phyloP scores from a whole-genome alignment of 345 rosid genomes.

The Hibiscus mutabilis region DNA sequence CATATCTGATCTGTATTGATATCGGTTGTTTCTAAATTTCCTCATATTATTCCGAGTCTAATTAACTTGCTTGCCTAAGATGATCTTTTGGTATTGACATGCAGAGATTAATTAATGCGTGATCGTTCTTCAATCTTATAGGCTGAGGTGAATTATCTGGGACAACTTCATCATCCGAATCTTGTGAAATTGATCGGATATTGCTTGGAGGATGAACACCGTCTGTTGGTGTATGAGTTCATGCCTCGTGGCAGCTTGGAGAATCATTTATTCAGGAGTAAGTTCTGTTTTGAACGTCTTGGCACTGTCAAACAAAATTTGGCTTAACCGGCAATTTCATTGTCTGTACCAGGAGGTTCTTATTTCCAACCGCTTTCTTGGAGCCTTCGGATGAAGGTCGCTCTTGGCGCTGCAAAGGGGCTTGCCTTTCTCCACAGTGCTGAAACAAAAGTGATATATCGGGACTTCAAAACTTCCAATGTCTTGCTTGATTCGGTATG shows the following conservation, averaged over 20 bases:
- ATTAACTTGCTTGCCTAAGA: no score
- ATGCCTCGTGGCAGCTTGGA: not conserved
- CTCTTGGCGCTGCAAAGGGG: not conserved
- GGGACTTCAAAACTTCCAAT: not conserved
- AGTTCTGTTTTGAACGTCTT: not conserved
- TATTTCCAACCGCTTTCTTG: not conserved
- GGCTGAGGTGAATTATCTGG: not conserved
- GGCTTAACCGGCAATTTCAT: not conserved
- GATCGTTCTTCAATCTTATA: not conserved
- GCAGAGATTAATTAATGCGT: no score
- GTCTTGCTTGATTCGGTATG: not conserved
- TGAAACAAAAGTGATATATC: not conserved
- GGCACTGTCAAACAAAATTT: not conserved
- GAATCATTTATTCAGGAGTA: not conserved
- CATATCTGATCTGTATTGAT: not conserved
- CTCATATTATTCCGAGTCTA: no score
- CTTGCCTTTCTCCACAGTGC: not conserved
- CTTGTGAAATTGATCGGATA: not conserved
- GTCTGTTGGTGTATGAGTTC: not conserved
- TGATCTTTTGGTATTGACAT: no score
- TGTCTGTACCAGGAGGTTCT: not conserved
- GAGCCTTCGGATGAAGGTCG: not conserved
- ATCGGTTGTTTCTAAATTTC: no score
- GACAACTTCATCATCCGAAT: not conserved
- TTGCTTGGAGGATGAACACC: not conserved